Base-by-base conservation (phyloP, 1,139 yeast genomes). In the Taphrina flavorubra region DNA sequence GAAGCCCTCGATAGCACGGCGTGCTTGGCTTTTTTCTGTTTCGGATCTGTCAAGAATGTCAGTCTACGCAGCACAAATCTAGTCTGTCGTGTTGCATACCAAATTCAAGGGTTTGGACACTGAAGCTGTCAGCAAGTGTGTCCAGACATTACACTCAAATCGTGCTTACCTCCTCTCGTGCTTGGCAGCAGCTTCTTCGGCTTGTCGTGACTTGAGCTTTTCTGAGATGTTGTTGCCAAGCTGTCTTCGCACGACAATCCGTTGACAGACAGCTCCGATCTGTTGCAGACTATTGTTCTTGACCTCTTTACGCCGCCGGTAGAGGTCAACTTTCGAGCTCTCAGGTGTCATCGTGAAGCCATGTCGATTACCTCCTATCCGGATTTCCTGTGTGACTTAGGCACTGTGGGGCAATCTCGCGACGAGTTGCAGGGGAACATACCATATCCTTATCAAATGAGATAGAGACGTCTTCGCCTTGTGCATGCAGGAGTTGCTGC, bases 131-230 rank as follows among this genome's bases (percentile, higher is more conserved):
- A 47, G 49, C 55, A 25, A 25, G 31, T 25, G 1, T 25, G 4
- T 25, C 31, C 31, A 25, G 31, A 25, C 31, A 25, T 2, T 4
- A 25, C 31, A 25, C 1, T 2, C 31, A 4, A 25, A 25, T 25
- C 1, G 31, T 25, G 31, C 68, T 47, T 51, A 68, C 70, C 68
- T 61, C 25, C 63, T 46, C 14, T 44, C 68, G 18, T 62, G 57
- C 53, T 68, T 68, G 18, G 66, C 70, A 36, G 66, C 66, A 46
- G 65, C 61, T 7, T 51, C 70, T 46, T 61, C 59, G n/a, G 66
- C 64, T 7, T 64, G 65, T 31, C 70, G 25, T 6, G 51, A 44
- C 60, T 68, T 68, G 40, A 68, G 59, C 34, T 65, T 64, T 14
- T 62, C 67, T 13, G 70, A 59, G 25, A 58, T 49, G 20, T 40